phyloP scores from a whole-genome alignment of 306 rosid species.

The Quillaja saponaria region DNA sequence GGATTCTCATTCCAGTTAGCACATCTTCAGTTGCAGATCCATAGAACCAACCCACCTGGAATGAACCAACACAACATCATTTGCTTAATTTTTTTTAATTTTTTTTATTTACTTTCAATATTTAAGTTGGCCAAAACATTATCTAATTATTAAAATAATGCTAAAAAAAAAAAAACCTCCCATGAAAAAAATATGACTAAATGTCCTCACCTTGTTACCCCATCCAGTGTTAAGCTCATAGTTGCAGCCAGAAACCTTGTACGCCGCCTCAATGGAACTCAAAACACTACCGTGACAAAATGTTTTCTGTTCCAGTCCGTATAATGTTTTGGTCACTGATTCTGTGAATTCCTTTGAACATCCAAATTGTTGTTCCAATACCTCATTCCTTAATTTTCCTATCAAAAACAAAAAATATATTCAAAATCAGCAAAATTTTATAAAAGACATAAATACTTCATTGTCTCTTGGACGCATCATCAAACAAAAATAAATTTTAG shows the following conservation, averaged over 20 bases:
- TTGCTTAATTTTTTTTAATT: too few relatives aligned
- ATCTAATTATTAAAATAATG: too few relatives aligned
- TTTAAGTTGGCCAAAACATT: too few relatives aligned
- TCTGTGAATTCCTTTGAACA: slow-evolving; percentile 38
- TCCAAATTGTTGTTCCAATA: slow-evolving; percentile 40
- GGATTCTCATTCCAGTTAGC: slow-evolving; percentile 53
- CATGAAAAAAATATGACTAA: too few relatives aligned
- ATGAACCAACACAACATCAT: too few relatives aligned
- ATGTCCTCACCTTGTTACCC: slow-evolving; percentile 52
- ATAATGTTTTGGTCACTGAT: slow-evolving; percentile 35
- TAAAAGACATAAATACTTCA: too few relatives aligned
- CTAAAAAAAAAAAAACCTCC: too few relatives aligned
- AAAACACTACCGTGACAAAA: neutral
- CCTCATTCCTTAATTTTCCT: slow-evolving; percentile 33
- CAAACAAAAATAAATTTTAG: too few relatives aligned
- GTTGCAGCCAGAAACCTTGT: slow-evolving; percentile 40
- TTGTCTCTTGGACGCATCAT: too few relatives aligned
- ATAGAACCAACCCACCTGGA: slow-evolving; percentile 46
- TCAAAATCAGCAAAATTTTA: neutral
- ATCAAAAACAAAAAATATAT: neutral
- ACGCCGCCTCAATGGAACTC: slow-evolving; percentile 42
- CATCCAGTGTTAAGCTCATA: slow-evolving; percentile 61
- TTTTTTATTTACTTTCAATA: too few relatives aligned
- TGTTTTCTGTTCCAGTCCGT: slow-evolving; percentile 32
- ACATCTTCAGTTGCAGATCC: slow-evolving; percentile 59